phyloP scores from a whole-genome alignment of 441 rosid genomes.

The Brassica hybrid region DNA sequence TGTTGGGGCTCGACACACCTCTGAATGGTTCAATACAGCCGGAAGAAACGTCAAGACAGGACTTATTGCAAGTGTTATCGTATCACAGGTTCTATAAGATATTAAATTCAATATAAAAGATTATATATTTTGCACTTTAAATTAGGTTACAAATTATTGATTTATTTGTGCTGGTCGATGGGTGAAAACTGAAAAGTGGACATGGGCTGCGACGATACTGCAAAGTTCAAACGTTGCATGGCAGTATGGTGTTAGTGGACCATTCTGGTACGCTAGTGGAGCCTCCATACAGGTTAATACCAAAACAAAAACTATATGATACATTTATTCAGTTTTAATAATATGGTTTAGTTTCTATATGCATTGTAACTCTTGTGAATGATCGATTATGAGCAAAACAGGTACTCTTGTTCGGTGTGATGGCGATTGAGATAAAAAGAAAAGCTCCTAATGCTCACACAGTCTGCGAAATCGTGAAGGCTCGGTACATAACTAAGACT shows the following conservation, averaged over 20 bases:
- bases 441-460: slow-evolving; percentile 96
- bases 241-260: slow-evolving; percentile 93
- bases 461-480: slow-evolving; percentile 90
- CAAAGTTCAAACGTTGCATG: slow-evolving; percentile 98
- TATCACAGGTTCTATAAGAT: slow-evolving; percentile 66
- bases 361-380: slow-evolving; percentile 1
- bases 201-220: slow-evolving; percentile 94
- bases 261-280: slow-evolving; percentile 98
- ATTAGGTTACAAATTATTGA: not conserved
- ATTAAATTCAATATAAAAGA: not conserved
- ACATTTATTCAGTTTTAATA: not conserved
- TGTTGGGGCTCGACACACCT: no score
- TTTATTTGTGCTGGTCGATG: slow-evolving; percentile 4
- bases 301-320: not conserved
- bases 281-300: slow-evolving; percentile 74
- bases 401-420: slow-evolving; percentile 88
- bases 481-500: slow-evolving; percentile 57
- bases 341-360: slow-evolving; percentile 32
- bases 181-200: slow-evolving; percentile 78
- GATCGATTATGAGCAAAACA: slow-evolving; percentile 34
- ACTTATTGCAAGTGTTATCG: slow-evolving; percentile 93
- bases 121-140: not conserved
- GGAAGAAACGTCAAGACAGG: slow-evolving; percentile 97
- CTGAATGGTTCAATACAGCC: slow-evolving; percentile 63
- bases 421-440: slow-evolving; percentile 96